Base-by-base conservation (phyloP, 2,329 filamentous ascomycete species). In the Huntiella bhutanensis region DNA sequence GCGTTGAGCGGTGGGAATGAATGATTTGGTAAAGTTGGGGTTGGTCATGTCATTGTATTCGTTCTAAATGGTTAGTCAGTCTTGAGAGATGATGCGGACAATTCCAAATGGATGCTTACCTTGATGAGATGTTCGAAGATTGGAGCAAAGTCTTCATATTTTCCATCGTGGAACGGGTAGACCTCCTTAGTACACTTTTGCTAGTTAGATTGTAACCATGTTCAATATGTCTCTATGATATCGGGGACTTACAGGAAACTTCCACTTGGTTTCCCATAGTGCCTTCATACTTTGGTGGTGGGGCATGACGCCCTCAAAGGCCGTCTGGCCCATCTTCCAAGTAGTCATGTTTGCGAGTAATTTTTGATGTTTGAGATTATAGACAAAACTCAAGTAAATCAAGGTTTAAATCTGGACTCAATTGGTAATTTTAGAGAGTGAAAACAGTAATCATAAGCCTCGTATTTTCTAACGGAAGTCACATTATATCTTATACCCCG, bases 181-280 rank as follows among this genome's bases (percentile, higher is more conserved):
- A 84, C 66, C 48, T 74, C 69, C 61, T 75, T 76, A 33, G 60
- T 59, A 58, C 71, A 75, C 67, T 68, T 33, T 4, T n/a, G 7
- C 5, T 4, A 12, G 36, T 46, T 12, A 34, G 17, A 33, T 15
- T 16, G 7, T 32, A 7, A 32, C 6, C 19, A 42, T 5, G 12
- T 16, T 40, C n/a, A 40, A 7, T 6, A 40, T 22, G n/a, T 4
- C 1, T 15, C 2, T 12, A 12, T 6, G 2, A 28, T 28, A 10
- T 28, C 32, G 19, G 15, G 36, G n/a, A 55, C 69, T 48, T 61
- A 78, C 75, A 4, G 76, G 76, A 53, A 70, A 64, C 60, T 77
- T 77, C 80, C 80, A 86, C 60, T 82, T 83, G 5, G 75, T 81
- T 61, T 82, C 77, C 80, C 82, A 86, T 22, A 82, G 62, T 7